Evolutionary conservation across 2,329 filamentous ascomycete genomes (phyloP), one percentile per base, ranked within the genome.

Genomic region (Bipolaris victoriae): DNA sequence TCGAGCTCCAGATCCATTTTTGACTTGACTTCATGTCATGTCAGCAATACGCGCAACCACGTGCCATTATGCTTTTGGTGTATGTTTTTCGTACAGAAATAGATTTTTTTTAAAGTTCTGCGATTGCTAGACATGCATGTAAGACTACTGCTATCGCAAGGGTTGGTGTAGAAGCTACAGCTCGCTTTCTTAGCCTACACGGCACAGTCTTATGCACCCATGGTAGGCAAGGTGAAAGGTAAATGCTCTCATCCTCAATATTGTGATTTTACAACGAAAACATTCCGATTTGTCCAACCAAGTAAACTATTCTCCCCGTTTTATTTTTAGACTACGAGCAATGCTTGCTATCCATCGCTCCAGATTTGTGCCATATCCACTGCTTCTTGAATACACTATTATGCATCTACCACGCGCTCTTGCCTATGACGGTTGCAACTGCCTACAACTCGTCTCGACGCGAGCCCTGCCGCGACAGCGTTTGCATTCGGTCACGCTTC

Each of bases 401-500:
- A 18, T 22, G 18, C 18, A 29, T 29, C 26, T 29, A 29, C 7
- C 15, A 61, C 56, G 16, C 50, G 55, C 66, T 60, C 61, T 58
- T 49, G 9, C 48, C 58, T 49, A 33, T 51, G 51, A 51, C 53
- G 15, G 18, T 47, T 64, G 60, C 60, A 48, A 33, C 51, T 63
- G 61, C 53, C 55, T 26, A 45, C 51, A 11, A 50, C 41, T 48
- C 26, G 52, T 59, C 57, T 63, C 59, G 55, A 57, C 59, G 41
- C 57, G 48, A 66, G 61, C 52, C 69, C 54, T 71, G 64, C 67
- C 57, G 36, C 37, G 20, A 35, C 46, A 40, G 48, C 52, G 63
- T 72, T 71, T 70, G 61, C 68, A 51, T 60, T 36, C 49, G 46
- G 56, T 50, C 51, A 52, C 58, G 55, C 62, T 48, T 55, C 58